Evolutionary conservation across 2,329 filamentous ascomycete species (phyloP), one percentile per base, ranked within the genome.

Genomic region (Fusarium verrucosum): DNA sequence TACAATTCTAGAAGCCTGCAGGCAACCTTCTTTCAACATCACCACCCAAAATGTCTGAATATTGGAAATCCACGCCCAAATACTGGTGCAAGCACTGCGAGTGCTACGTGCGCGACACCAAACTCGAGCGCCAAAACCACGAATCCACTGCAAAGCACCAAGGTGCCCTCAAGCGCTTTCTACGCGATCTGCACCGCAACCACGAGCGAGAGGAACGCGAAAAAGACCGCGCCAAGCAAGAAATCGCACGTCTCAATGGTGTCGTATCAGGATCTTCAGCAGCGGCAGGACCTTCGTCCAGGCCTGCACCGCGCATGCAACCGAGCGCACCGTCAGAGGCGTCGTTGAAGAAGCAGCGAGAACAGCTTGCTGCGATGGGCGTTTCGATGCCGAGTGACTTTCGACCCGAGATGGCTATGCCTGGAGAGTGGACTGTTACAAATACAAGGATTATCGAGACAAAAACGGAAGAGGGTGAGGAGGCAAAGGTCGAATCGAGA

Each of bases 51-150:
- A 98, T 99, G 95, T 89, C 95, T 1, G 95, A 98, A 83, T 96
- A 97, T 80, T 98, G 95, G 95, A 98, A 98, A 77, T 97, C 94
- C 19, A 97, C 94, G 76, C 94, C 94, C 7, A 94, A 90, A 75
- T 96, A 96, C 81, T 98, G 94, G 93, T 99, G 95, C 86, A 98
- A 98, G 78, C 92, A 97, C 82, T 99, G 95, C 85, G 87, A 88
- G 74, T 87, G 86, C 74, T 98, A 89, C 78, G 91, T 99, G 45
- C 91, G 92, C 78, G 95, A 99, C 82, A 97, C 94, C 20, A 89
- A 92, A 69, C 87, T 97, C 77, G 94, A 97, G 77, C 90, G 89
- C 70, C 85, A 88, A 66, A 94, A 97, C 78, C 94, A 97, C 79
- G 94, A 97, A 78, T 87, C 91, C 23, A 96, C 92, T 0, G 89